A percentile compares a stretch with the other conserved stretches of the same genome.
phyloP scores from a whole-genome alignment of 2,329 filamentous ascomycete species.

The Exophiala alcalophila region DNA sequence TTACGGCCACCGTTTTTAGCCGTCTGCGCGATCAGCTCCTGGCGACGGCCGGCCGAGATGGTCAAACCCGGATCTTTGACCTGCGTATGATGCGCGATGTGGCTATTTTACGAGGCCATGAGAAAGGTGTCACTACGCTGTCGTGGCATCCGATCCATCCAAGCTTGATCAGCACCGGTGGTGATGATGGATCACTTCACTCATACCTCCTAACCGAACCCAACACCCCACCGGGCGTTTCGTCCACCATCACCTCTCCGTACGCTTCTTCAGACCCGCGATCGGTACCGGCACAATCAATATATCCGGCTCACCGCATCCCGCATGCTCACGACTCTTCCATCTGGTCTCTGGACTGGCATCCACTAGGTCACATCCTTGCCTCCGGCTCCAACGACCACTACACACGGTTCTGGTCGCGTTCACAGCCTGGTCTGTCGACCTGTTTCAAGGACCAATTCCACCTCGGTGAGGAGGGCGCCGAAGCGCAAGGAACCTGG shows the following conservation, averaged over 20 bases:
- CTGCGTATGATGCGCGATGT: conserved; percentile 98
- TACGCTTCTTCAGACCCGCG: conserved; percentile 80
- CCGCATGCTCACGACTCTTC: conserved; percentile 89
- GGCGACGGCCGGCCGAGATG: conserved; percentile 88
- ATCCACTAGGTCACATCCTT: conserved; percentile 90
- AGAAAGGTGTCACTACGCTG: conserved; percentile 91
- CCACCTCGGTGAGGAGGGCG: conserved; percentile 90
- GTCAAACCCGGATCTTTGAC: conserved; percentile 90
- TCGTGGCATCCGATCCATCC: conserved; percentile 92
- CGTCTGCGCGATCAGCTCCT: conserved; percentile 78
- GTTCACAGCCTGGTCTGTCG: conserved; percentile 74
- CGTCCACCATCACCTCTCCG: conserved; percentile 63
- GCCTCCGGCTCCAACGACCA: conserved; percentile 95
- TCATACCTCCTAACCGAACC: conserved; percentile 97
- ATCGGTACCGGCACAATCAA: conserved; percentile 80
- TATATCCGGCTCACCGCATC: conserved; percentile 84
- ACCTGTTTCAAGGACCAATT: conserved; percentile 85
- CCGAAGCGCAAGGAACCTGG: conserved; percentile 93
- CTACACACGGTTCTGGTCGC: conserved; percentile 94
- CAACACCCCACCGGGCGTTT: conserved; percentile 72
- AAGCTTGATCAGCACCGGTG: conserved; percentile 83
- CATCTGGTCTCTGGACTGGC: conserved; percentile 98
- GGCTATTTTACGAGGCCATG: conserved; percentile 85
- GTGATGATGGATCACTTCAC: conserved; percentile 81
- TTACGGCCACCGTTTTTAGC: conserved; percentile 90